Conservation (phyloP, 2,329 filamentous ascomycete species). For the Colletotrichum truncatum region DNA sequence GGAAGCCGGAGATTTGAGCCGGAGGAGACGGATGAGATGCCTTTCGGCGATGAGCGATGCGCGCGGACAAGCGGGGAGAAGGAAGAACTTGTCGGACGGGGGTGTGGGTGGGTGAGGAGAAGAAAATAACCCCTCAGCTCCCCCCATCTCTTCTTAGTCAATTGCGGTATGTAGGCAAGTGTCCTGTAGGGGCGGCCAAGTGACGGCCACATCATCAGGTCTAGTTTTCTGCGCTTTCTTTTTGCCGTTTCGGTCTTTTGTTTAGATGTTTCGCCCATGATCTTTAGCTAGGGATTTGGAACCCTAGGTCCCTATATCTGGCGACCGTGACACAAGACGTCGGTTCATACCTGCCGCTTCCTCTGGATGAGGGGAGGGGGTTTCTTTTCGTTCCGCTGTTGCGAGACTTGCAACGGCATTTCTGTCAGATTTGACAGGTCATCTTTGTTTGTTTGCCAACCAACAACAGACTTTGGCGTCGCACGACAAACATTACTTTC, state of each 20-base stretch:
- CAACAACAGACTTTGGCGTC: slow-evolving; percentile 12
- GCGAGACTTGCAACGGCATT: slow-evolving; percentile 15
- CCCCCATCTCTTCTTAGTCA: neutral
- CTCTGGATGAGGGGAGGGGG: neutral
- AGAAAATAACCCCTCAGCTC: slow-evolving; percentile 4
- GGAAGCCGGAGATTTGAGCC: neutral
- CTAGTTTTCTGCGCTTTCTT: neutral
- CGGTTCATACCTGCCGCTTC: neutral
- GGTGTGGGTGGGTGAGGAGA: neutral
- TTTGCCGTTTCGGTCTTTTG: slow-evolving; percentile 14
- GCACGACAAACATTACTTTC: neutral
- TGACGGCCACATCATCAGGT: slow-evolving; percentile 6
- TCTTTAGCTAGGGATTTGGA: neutral
- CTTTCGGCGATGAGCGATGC: neutral
- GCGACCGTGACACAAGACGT: neutral
- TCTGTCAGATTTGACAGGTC: slow-evolving; percentile 28
- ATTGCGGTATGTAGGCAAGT: neutral
- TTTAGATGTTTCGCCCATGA: neutral
- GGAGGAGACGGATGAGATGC: neutral
- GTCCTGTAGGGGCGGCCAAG: neutral
- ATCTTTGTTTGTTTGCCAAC: slow-evolving; percentile 19
- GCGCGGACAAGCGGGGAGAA: slow-evolving; percentile 3
- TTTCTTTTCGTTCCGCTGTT: neutral
- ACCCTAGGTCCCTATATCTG: neutral
- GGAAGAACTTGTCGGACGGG: neutral